Evolutionary conservation across 1,284 basidiomycete genomes (phyloP).

Genomic region (Ganoderma leucocontextum): DNA sequence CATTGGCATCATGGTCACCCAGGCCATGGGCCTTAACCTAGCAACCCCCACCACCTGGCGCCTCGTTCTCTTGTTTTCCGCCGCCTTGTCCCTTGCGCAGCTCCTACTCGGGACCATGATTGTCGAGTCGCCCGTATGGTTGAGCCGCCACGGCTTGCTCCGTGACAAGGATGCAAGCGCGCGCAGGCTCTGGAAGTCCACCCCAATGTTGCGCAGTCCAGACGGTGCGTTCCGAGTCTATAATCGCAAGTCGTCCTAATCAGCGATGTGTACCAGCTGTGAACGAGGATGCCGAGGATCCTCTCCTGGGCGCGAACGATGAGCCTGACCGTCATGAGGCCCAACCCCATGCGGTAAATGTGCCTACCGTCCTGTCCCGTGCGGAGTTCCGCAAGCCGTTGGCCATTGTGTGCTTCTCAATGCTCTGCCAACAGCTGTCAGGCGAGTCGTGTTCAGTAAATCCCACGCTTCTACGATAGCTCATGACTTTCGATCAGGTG

Average conservation of each 20-base stretch:
- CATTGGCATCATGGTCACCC: conserved; percentile 83
- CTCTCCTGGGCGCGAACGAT: conserved; percentile 51
- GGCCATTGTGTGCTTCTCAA: conserved; percentile 74
- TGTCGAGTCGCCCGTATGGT: conserved; percentile 76
- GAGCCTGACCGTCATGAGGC: conserved; percentile 39
- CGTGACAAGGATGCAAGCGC: conserved; percentile 58
- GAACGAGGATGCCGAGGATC: conserved; percentile 45
- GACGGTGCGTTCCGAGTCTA: conserved; percentile 26
- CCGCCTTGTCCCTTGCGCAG: conserved; percentile 66
- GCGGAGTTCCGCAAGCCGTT: conserved; percentile 72
- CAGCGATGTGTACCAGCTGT: conserved; percentile 23
- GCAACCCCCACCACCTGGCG: conserved; percentile 79
- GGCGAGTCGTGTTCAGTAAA: conserved; percentile 50
- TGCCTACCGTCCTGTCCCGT: conserved; percentile 62
- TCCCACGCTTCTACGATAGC: not conserved
- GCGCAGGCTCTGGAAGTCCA: conserved; percentile 58
- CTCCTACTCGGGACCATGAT: conserved; percentile 60
- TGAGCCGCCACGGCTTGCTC: conserved; percentile 56
- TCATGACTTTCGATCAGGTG: conserved; percentile 41
- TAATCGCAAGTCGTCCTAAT: conserved; percentile 5
- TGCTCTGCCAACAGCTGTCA: conserved; percentile 83
- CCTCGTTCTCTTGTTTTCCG: conserved; percentile 74
- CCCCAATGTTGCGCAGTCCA: conserved; percentile 30
- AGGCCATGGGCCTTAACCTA: conserved; percentile 69
- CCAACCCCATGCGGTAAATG: conserved; percentile 51